Evolutionary conservation across 2,329 filamentous ascomycete species (phyloP).

Genomic region (Fusarium graminum): DNA sequence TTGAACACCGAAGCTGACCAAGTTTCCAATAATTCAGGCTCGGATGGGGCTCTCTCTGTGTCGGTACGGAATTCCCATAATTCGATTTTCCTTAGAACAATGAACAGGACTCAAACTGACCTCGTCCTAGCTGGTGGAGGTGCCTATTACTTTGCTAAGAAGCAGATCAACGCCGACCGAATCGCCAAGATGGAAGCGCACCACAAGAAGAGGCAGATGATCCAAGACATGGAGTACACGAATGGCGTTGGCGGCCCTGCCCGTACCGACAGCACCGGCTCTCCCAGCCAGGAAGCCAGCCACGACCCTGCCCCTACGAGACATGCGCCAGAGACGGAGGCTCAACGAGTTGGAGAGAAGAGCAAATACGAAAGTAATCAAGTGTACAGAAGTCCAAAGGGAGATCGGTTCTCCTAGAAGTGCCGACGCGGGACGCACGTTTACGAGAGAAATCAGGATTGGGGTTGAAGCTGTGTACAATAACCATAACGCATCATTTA

Average conservation of each 20-base stretch:
- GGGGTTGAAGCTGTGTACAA: slow-evolving; percentile 44
- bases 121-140: slow-evolving; percentile 78
- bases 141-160: slow-evolving; percentile 96
- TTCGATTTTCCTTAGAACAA: background rate
- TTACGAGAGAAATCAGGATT: slow-evolving; percentile 16
- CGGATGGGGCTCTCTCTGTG: slow-evolving; percentile 90
- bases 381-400: slow-evolving; percentile 83
- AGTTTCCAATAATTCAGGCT: slow-evolving; percentile 67
- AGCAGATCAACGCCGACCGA: slow-evolving; percentile 92
- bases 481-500: slow-evolving; percentile 31
- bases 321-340: slow-evolving; percentile 80
- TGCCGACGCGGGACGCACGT: background rate
- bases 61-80: slow-evolving; percentile 68
- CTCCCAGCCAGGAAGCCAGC: slow-evolving; percentile 79
- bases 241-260: slow-evolving; percentile 63
- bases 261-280: slow-evolving; percentile 68
- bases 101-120: slow-evolving; percentile 32
- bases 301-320: slow-evolving; percentile 87
- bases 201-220: slow-evolving; percentile 72
- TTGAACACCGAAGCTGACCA: slow-evolving; percentile 24
- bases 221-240: slow-evolving; percentile 67
- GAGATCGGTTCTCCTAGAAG: slow-evolving; percentile 83
- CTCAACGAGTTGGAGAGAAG: slow-evolving; percentile 77
- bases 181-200: slow-evolving; percentile 76
- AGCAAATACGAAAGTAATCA: slow-evolving; percentile 88